Evolutionary conservation across 169 alveolate genomes (phyloP), one percentile per base, ranked within the genome.

Genomic region (Eimeria zaria): DNA sequence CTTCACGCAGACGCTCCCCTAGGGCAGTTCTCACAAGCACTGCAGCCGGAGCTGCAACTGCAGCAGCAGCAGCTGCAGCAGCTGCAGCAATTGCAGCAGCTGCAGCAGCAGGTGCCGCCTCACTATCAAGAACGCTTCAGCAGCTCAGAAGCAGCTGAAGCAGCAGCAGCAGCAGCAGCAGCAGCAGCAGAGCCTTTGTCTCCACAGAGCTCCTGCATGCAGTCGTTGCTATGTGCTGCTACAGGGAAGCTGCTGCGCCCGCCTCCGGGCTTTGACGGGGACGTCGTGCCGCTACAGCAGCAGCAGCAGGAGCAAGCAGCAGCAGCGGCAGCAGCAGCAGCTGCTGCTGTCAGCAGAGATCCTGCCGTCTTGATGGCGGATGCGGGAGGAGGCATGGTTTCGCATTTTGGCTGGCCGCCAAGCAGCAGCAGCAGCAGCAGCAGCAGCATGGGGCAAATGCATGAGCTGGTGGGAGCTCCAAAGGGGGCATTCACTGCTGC

Each of bases 151-250:
- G 89, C 88, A 44, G 12, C 67, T n/a, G n/a, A n/a, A 78, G 46
- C 88, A n/a, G 88, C 88, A 78, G 88, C 88, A 78, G 91, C 91
- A 84, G 91, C 73, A 84, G 91, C 91, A 83, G 91, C 73, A 53
- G 41, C 78, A 55, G 73, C 91, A 84, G 76, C 78, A 84, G 58
- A 33, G 0, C 64, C 87, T 2, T 16, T 46, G 55, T 11, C 91
- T 67, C 91, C 78, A 9, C 27, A 55, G 91, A 30, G 48, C 71
- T 48, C 89, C 51, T 48, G 48, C 46, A 46, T 51, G 53, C 89
- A 80, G 33, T 30, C 89, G 8, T n/a, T 80, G 89, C 41, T 80
- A 11, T 33, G 48, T 11, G 67, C 64, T 8, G 39, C 20, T 22
- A 30, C 67, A 6, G 67, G 44, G n/a, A 51, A 24, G 48, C 39